phyloP scores from a whole-genome alignment of 2,329 filamentous ascomycete genomes.

The Trichoderma guizhouense region DNA sequence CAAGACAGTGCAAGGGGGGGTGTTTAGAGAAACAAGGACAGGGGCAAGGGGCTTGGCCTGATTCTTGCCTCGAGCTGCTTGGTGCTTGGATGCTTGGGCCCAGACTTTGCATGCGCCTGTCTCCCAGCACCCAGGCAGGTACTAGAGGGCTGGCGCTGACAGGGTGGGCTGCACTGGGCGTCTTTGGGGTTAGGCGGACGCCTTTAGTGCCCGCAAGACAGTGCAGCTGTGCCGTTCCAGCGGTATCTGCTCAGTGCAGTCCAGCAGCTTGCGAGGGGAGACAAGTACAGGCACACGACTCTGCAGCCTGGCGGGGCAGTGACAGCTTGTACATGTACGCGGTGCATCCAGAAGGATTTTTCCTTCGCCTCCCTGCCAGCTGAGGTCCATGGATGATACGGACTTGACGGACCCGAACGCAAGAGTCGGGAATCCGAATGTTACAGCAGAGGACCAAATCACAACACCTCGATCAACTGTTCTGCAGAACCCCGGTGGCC shows the following conservation, averaged over 20 bases:
- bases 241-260: conserved; percentile 1
- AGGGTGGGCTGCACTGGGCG: conserved; percentile 8
- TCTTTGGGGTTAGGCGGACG: conserved; percentile 1
- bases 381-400: not conserved
- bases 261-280: not conserved
- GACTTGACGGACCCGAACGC: not conserved
- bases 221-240: conserved; percentile 10
- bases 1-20: not conserved
- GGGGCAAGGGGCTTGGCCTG: conserved; percentile 8
- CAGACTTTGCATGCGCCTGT: not conserved
- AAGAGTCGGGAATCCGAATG: not conserved
- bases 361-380: not conserved
- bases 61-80: not conserved
- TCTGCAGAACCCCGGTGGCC: not conserved
- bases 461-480: not conserved
- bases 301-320: not conserved
- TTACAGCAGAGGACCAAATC: not conserved
- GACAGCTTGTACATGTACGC: not conserved
- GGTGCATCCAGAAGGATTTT: not conserved
- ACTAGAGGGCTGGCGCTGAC: conserved; percentile 10
- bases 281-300: not conserved
- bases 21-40: not conserved
- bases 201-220: conserved; percentile 10
- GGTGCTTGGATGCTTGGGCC: not conserved
- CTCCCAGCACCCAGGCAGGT: not conserved